Percentiles rank a stretch among this genome's conserved stretches.
These are phyloP conservation scores for Escallonia herrerae DNA, from an alignment of 129 eudicot species.

Conservation along the genomic window DNA sequence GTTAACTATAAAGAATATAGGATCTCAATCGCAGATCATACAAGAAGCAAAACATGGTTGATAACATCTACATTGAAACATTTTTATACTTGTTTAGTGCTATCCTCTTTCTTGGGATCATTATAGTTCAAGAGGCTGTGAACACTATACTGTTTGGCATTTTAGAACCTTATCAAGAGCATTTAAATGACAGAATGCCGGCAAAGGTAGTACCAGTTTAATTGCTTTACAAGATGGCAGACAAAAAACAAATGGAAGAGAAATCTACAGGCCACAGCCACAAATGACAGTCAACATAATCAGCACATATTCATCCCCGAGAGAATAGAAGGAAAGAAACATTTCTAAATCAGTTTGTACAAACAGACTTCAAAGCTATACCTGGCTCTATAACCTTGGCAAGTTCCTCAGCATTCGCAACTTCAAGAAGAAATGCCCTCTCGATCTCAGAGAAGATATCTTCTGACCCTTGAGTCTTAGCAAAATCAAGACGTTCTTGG, in stretches of 20 bases:
- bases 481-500: slow-evolving; percentile 35
- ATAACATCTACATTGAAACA: too few relatives aligned
- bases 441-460: slow-evolving; percentile 60
- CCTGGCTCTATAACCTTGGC: slow-evolving; percentile 71
- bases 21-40: too few relatives aligned
- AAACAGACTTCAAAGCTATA: slow-evolving; percentile 19
- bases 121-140: too few relatives aligned
- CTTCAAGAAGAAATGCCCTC: slow-evolving; percentile 76
- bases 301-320: neutral
- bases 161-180: neutral
- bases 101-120: too few relatives aligned
- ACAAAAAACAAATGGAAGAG: neutral
- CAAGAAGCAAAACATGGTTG: too few relatives aligned
- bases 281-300: neutral
- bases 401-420: slow-evolving; percentile 85
- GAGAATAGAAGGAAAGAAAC: neutral
- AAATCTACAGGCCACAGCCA: neutral
- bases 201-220: neutral
- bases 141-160: too few relatives aligned
- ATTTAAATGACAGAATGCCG: neutral
- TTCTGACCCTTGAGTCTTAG: slow-evolving; percentile 29
- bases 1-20: too few relatives aligned
- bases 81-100: too few relatives aligned
- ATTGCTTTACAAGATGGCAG: neutral
- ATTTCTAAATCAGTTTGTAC: neutral